Base-by-base conservation (phyloP, 1,139 yeast species). In the Candida tetrigidarum region DNA sequence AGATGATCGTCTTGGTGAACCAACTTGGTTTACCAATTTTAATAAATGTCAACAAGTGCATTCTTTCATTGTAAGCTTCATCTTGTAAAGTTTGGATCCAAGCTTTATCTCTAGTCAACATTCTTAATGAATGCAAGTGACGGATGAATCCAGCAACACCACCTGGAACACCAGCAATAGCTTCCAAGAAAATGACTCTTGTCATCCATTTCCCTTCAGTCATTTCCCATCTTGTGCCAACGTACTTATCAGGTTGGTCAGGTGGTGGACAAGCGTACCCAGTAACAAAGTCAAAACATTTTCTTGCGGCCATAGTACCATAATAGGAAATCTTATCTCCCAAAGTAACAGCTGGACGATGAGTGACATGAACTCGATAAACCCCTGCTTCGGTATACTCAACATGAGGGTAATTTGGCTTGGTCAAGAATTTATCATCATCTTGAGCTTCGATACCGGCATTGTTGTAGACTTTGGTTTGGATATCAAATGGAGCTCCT, bases 111-210 rank as follows among this genome's bases (percentile, higher is more conserved):
- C 92, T 68, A 53, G 75, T 74, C 53, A 84, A 68, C 38, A 83
- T 60, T 52, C 91, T 67, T 41, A 84, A 63, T 2, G 87, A 78
- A 54, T 81, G 83, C 54, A 84, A 70, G 57, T 84, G 89, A 49
- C 91, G 76, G 39, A 84, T 60, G 60, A 83, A 83, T 1, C 86
- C 84, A 10, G 89, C 93, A 33, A 83, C 87, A 72, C 84, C 80
- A 9, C 93, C 92, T 1, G 93, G 93, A 14, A 86, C 88, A 11
- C 90, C 92, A 7, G 93, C 93, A 47, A 86, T 73, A 49, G 85
- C 77, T 62, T 86, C 93, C 51, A 86, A 73, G 57, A 86, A 84
- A 32, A 86, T 80, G 48, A 78, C 68, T 46, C 93, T 64, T n/a
- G 84, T 80, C 44, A 86, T 57, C 92, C 92, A 86, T 57, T 83